Evolutionary conservation across 805 yeast genomes (phyloP), one percentile per base, ranked within the genome.

Genomic region (Suhomyces kilbournensis): DNA sequence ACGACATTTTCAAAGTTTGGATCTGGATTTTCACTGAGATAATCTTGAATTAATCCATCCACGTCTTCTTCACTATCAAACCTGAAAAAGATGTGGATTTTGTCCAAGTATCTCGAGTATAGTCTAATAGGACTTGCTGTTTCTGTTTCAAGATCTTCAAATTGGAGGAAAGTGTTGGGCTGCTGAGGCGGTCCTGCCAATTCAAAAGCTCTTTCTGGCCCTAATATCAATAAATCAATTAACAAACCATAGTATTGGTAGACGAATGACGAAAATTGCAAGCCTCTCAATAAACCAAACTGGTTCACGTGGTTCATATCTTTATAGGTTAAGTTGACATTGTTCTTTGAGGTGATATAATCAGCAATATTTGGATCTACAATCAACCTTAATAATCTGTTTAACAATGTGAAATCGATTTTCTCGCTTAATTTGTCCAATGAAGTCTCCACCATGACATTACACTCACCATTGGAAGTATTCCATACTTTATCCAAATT

Each of bases 251-350:
- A 94, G 68, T 84, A 92, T 67, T 94, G 99, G 62, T 81, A 84
- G 3, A 94, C 83, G 68, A 93, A 94, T 0, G 97, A 84, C 0
- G 97, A 82, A 67, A 92, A 94, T 62, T 90, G 96, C 15, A 94
- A 71, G 7, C 99, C 99, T 46, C 96, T 80, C 15, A 94, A 70
- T 52, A 94, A 68, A 19, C 99, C 99, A 64, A 84, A 84, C 60
- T 88, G 90, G 69, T 94, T 93, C 17, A 89, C 85, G 66, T 91
- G 96, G 55, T 84, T 87, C 99, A 94, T 94, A 65, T 94, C 99
- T 67, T 94, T 94, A 69, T 85, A 96, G 1, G 90, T 78, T 19
- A 94, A 62, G 20, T 83, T 79, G 19, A 92, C 83, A 62, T 94
- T 94, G 71, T 90, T 90, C 66, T 92, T 92, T 0, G 97, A 86